Percentiles rank a stretch among this genome's conserved stretches.
Evolutionary conservation across 306 rosid genomes (phyloP).

Genomic region (Fagus crenata): DNA sequence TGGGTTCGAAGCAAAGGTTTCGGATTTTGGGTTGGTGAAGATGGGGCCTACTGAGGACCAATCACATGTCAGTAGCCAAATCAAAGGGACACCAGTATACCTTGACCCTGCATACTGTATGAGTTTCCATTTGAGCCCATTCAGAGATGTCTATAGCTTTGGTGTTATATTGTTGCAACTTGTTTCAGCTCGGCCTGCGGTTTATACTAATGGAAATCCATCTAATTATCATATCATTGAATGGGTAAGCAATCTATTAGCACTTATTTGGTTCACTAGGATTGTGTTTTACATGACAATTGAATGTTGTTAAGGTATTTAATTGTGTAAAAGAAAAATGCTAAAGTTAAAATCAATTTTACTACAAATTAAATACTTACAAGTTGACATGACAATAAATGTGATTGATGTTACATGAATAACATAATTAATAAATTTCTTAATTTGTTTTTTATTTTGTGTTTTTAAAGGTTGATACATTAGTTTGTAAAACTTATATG

Average conservation of each 20-base stretch:
- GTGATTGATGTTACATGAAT: too few species aligned
- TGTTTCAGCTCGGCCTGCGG: conserved; percentile 63
- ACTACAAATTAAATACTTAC: too few species aligned
- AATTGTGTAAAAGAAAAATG: too few species aligned
- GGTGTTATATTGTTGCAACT: conserved; percentile 85
- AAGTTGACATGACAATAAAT: too few species aligned
- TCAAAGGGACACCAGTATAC: conserved; percentile 91
- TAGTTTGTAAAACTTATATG: too few species aligned
- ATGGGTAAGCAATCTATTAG: conserved; percentile 53
- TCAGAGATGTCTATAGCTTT: conserved; percentile 77
- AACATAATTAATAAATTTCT: too few species aligned
- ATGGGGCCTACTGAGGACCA: conserved; percentile 71
- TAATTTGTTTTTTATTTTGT: too few species aligned
- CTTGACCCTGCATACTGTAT: conserved; percentile 82
- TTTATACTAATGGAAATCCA: conserved; percentile 34
- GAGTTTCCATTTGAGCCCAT: conserved; percentile 72
- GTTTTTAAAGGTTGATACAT: too few species aligned
- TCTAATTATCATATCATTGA: conserved; percentile 53
- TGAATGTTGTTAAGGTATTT: too few species aligned
- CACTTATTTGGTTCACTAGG: not conserved
- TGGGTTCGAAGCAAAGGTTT: conserved; percentile 72
- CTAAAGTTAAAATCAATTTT: too few species aligned
- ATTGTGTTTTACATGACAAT: too few species aligned
- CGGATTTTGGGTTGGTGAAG: conserved; percentile 79
- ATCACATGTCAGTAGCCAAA: conserved; percentile 87